Base-by-base conservation (phyloP, 2,329 filamentous ascomycete genomes). In the Paecilomyces sp. region DNA sequence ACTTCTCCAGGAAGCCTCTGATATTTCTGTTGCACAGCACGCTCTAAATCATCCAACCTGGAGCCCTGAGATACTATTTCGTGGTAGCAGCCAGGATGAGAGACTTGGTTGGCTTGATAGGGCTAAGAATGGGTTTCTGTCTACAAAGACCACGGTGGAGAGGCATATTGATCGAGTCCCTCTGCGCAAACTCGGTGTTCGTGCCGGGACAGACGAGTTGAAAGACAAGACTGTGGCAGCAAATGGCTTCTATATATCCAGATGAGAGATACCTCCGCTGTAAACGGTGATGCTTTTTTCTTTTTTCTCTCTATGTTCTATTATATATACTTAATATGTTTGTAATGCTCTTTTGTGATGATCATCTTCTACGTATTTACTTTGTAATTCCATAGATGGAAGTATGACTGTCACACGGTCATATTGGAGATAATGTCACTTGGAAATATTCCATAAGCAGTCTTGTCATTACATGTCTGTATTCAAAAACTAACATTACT, bases 141-240 rank as follows among this genome's bases (percentile, higher is more conserved):
- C 25, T 74, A 79, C 41, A 76, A 77, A 57, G 79, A 74, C 3
- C 63, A 69, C 8, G 80, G 83, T 47, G 74, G 77, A 15, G 77
- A 83, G 62, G 76, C 80, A 1, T 80, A 80, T 57, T 73, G 78
- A 1, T 76, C 83, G 25, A 75, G 78, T 15, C 77, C 72, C 22
- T 76, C 65, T 87, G 54, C 84, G 88, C 67, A 76, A 76, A 65
- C 76, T 82, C 2, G 87, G 86, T 0, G 77, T 89, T 52, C 77
- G 87, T 57, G 83, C 80, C 12, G 61, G 64, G 4, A 63, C 65
- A 18, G 70, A 72, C 41, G 66, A 75, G 30, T 67, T 79, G 67
- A 77, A 77, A 63, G 84, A 88, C 63, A 76, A 75, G 54, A 63
- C 70, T 33, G 52, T 74, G 11, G 63, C 63, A 6, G 64, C 69